Base-by-base conservation (phyloP, 257 asterid genomes). In the Marsdenia floribunda region DNA sequence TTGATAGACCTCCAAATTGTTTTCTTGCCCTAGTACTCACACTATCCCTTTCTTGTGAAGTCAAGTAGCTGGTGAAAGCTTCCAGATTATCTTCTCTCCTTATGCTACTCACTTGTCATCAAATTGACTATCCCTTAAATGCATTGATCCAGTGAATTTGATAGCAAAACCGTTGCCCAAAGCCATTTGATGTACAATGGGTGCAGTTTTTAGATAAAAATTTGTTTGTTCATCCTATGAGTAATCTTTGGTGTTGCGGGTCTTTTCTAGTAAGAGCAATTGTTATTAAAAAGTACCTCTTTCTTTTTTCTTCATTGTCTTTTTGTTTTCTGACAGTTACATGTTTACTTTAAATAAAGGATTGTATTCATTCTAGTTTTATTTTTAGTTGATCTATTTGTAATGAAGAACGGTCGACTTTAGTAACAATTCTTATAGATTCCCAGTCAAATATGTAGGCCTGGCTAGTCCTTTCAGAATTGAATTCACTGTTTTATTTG, bases 201-300 rank as follows among this genome's bases (percentile, higher is more conserved):
- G 50, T 52, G 74, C 11, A 8, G 50, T 65, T 65, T 71, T 14
- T 16, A 29, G 63, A 33, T 44, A 13, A 71, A 50, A 47, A 16
- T 52, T 49, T 64, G 26, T 65, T 1, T 19, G 46, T 49, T 19
- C 60, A 26, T 26, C 58, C 4, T 50, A 49, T 50, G 7, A 49
- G 26, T 35, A 37, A 14, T 64, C 46, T 13, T 29, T 29, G 33
- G 33, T 29, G 33, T 29, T 29, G 33, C 33, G 40, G 0, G 40
- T 26, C 96, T 58, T 46, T 22, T 22, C 5, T 42, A 12, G 18
- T 18, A 54, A 35, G 18, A 50, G 68, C 49, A 6, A 13, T 12
- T 14, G 16, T 54, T 52, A 55, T 37, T 63, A 46, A 35, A 29
- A 1, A 1, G 14, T 15, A 71, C 14, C 33, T 71, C 7, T 52